These are phyloP conservation scores for Raphanus raphanistrum DNA, from an alignment of 345 rosid species.

Conservation along the genomic window DNA sequence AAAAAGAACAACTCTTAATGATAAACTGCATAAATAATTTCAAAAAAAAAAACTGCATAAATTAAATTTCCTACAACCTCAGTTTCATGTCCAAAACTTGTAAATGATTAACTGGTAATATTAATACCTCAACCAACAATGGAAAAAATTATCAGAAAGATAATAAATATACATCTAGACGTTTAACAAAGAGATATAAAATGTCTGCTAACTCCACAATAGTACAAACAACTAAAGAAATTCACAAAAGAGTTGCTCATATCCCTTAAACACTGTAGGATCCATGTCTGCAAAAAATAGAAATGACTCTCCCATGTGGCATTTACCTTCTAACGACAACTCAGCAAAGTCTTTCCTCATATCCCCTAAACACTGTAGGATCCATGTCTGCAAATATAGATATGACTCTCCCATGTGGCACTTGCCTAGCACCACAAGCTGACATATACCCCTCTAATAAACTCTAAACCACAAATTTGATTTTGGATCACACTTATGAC, in stretches of 20 bases:
- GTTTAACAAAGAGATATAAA: not conserved
- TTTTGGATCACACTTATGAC: slow-evolving; percentile 18
- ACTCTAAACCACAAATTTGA: slow-evolving; percentile 29
- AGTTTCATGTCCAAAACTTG: not conserved
- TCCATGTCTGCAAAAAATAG: slow-evolving; percentile 28
- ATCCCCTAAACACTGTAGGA: slow-evolving; percentile 30
- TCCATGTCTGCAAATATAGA: slow-evolving; percentile 32
- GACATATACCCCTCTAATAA: slow-evolving; percentile 29
- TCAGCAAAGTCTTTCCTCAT: slow-evolving; percentile 26
- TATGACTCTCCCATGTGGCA: slow-evolving; percentile 35
- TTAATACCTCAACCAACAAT: slow-evolving; percentile 2
- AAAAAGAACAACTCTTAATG: not conserved
- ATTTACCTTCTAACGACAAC: slow-evolving; percentile 27
- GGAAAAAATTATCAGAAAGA: not conserved
- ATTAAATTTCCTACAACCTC: not conserved
- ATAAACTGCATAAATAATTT: not conserved
- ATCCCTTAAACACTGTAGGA: slow-evolving; percentile 30
- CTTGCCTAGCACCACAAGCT: slow-evolving; percentile 19
- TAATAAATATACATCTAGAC: not conserved
- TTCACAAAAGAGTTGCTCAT: slow-evolving; percentile 27
- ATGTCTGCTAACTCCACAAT: slow-evolving; percentile 14
- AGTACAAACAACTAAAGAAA: slow-evolving; percentile 18
- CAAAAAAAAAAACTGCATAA: not conserved
- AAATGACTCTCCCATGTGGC: slow-evolving; percentile 34
- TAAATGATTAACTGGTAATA: not conserved